phyloP scores from a whole-genome alignment of 1,284 basidiomycete genomes.

The Wallemia mellicola region DNA sequence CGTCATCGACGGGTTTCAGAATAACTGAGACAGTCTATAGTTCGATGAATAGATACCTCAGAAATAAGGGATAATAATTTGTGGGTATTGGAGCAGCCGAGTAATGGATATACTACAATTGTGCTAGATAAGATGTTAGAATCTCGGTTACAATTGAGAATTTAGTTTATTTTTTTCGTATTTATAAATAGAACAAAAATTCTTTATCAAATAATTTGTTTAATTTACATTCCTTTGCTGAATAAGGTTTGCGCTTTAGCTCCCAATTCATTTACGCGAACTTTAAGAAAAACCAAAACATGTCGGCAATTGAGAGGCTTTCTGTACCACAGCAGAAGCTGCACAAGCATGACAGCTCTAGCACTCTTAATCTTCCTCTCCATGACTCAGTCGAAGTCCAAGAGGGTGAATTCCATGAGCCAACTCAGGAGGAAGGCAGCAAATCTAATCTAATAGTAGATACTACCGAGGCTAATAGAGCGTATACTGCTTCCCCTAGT shows the following conservation, averaged over 20 bases:
- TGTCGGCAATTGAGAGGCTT: background rate
- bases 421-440: background rate
- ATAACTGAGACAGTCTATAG: too few species aligned
- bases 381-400: background rate
- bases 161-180: too few species aligned
- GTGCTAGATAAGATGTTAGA: too few species aligned
- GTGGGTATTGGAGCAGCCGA: too few species aligned
- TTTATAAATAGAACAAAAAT: too few species aligned
- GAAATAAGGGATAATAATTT: too few species aligned
- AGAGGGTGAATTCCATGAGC: background rate
- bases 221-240: background rate
- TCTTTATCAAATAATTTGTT: too few species aligned
- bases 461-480: background rate
- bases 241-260: background rate
- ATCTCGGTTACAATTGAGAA: too few species aligned
- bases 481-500: background rate
- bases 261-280: background rate
- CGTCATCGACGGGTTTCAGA: too few species aligned
- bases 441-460: background rate
- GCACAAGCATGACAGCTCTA: background rate
- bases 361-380: background rate
- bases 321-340: background rate
- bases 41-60: too few species aligned
- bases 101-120: too few species aligned
- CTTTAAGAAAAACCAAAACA: background rate